Percentiles rank a stretch among this genome's conserved stretches.
phyloP scores from a whole-genome alignment of 2,329 filamentous ascomycete genomes.

The Penicillium nordicum region DNA sequence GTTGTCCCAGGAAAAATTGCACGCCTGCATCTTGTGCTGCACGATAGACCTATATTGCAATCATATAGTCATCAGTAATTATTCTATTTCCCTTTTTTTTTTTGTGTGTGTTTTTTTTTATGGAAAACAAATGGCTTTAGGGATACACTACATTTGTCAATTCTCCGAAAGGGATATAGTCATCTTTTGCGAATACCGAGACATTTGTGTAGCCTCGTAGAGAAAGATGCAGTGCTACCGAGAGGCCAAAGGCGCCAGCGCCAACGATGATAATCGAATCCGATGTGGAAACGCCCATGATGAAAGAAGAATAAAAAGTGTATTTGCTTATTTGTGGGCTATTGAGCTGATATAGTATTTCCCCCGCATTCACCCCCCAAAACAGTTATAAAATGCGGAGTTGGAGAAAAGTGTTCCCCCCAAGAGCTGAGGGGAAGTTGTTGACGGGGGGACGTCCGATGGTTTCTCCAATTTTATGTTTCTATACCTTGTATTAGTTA shows the following conservation, averaged over 20 bases:
- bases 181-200: slow-evolving; percentile 3
- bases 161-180: neutral
- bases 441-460: neutral
- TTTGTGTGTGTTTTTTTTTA: neutral
- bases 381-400: slow-evolving; percentile 10
- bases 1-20: slow-evolving; percentile 1
- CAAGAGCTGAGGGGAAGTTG: slow-evolving; percentile 6
- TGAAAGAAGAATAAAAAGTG: neutral
- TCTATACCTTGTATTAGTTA: neutral
- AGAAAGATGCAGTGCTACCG: slow-evolving; percentile 3
- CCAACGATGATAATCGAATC: slow-evolving; percentile 5
- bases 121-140: neutral
- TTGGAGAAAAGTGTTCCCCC: neutral
- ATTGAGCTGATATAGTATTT: slow-evolving; percentile 12
- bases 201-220: slow-evolving; percentile 6
- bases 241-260: slow-evolving; percentile 13
- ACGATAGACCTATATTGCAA: neutral
- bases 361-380: slow-evolving; percentile 7
- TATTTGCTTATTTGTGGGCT: neutral
- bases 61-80: neutral
- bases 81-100: neutral
- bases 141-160: slow-evolving; percentile 2
- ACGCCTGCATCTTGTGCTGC: slow-evolving; percentile 7
- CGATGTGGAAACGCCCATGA: slow-evolving; percentile 17
- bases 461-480: neutral